Percentiles rank a stretch among this genome's conserved stretches.
phyloP scores from a whole-genome alignment of 345 rosid species.

The Corymbia maculata region DNA sequence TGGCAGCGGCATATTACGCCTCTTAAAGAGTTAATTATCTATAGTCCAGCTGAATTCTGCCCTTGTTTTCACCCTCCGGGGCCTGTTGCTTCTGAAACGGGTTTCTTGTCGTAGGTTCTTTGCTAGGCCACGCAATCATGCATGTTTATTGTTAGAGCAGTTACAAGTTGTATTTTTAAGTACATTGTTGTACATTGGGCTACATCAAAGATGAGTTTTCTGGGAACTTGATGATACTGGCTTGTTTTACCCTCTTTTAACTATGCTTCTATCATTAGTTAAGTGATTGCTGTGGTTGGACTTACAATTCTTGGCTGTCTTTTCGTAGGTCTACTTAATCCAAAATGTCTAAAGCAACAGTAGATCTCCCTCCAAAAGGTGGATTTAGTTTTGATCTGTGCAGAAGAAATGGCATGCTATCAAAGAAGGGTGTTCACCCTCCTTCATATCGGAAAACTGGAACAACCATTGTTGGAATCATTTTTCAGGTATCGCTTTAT shows the following conservation, averaged over 20 bases:
- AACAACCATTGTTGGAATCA: slow-evolving; percentile 86
- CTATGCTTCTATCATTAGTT: not conserved
- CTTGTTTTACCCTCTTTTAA: not conserved
- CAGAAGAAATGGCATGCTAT: slow-evolving; percentile 67
- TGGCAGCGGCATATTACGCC: not conserved
- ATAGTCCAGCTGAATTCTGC: not conserved
- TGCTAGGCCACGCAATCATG: not conserved
- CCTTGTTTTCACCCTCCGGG: not conserved
- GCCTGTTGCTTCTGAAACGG: not conserved
- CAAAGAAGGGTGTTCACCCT: slow-evolving; percentile 42
- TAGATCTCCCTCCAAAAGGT: slow-evolving; percentile 51
- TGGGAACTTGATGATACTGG: not conserved
- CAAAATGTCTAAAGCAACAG: slow-evolving; percentile 35
- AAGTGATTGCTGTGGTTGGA: not conserved
- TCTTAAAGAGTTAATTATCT: not conserved
- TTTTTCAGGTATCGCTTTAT: slow-evolving; percentile 39
- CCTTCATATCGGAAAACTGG: slow-evolving; percentile 81
- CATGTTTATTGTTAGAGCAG: not conserved
- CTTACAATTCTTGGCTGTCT: not conserved
- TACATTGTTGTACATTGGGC: not conserved
- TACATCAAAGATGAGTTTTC: not conserved
- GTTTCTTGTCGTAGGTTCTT: not conserved
- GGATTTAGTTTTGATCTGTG: slow-evolving; percentile 92
- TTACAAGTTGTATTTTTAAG: not conserved
- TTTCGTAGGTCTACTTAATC: not conserved